A percentile compares a stretch with the other conserved stretches of the same genome.
Evolutionary conservation across 352 stramenopile species (phyloP).

Genomic region (Achlya hypogyna): DNA sequence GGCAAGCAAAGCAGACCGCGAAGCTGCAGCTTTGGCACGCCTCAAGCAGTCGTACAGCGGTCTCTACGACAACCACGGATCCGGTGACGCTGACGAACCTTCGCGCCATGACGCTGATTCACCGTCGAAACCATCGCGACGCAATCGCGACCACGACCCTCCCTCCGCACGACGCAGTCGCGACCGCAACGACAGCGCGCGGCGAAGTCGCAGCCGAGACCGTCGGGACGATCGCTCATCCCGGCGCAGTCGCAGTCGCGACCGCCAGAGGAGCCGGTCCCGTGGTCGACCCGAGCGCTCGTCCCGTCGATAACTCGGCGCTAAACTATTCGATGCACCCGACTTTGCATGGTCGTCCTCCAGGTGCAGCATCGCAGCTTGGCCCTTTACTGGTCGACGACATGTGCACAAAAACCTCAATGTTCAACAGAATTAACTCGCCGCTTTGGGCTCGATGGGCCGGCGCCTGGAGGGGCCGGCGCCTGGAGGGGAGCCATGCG

Average conservation of each 20-base stretch:
- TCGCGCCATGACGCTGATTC: slow-evolving; percentile 14
- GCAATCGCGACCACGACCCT: slow-evolving; percentile 23
- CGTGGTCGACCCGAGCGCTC: not conserved
- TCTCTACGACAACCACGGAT: not conserved
- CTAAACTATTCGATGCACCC: too few species aligned
- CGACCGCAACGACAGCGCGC: slow-evolving; percentile 12
- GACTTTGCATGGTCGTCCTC: too few species aligned
- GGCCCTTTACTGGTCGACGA: too few species aligned
- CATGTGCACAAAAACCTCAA: too few species aligned
- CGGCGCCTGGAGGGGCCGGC: too few species aligned
- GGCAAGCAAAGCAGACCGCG: slow-evolving; percentile 60
- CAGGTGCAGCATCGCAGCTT: too few species aligned
- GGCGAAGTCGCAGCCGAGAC: slow-evolving; percentile 24
- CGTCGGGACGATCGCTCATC: not conserved
- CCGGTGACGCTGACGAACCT: not conserved
- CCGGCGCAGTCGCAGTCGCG: slow-evolving; percentile 21
- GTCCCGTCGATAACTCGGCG: not conserved
- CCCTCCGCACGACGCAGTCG: too few species aligned
- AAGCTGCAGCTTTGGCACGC: slow-evolving; percentile 69
- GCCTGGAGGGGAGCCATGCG: not conserved
- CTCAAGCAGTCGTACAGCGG: slow-evolving; percentile 61
- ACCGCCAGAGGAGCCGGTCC: slow-evolving; percentile 1
- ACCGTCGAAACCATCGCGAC: slow-evolving; percentile 21
- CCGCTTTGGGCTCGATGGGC: too few species aligned
- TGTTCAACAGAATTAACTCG: too few species aligned